Conservation (phyloP, 2,329 filamentous ascomycete species). For the Trichoderma koningiopsis region DNA sequence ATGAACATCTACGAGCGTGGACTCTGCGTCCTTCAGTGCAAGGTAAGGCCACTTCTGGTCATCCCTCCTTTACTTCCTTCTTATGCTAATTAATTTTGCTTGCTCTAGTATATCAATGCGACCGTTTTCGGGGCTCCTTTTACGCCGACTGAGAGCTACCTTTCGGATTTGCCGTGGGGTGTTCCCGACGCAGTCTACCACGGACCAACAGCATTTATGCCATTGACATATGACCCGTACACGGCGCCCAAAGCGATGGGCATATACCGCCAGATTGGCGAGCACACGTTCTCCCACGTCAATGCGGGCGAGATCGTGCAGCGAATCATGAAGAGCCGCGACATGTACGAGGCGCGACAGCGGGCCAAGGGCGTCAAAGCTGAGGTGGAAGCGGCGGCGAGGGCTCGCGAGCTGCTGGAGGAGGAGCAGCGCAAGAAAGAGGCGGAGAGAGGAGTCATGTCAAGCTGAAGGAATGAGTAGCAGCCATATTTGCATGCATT, state of each 20-base stretch:
- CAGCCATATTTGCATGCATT: background rate
- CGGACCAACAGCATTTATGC: constrained; percentile 92
- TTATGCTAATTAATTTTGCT: background rate
- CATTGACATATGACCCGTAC: constrained; percentile 78
- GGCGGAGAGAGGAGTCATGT: constrained; percentile 15
- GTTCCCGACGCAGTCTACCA: constrained; percentile 85
- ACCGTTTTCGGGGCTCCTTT: constrained; percentile 91
- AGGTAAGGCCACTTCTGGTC: constrained; percentile 57
- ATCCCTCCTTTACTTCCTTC: background rate
- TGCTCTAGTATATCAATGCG: constrained; percentile 74
- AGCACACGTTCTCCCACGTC: constrained; percentile 80
- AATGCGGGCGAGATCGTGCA: constrained; percentile 92
- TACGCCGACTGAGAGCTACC: constrained; percentile 76
- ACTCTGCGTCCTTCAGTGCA: constrained; percentile 92
- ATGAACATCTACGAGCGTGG: constrained; percentile 99
- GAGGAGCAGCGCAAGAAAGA: constrained; percentile 54
- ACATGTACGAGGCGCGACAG: constrained; percentile 89
- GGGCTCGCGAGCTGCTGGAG: constrained; percentile 63
- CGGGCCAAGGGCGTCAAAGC: constrained; percentile 87
- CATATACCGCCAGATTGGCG: constrained; percentile 77
- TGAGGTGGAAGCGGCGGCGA: constrained; percentile 68
- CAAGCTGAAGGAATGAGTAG: background rate
- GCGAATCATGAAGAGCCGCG: constrained; percentile 82
- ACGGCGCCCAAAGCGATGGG: constrained; percentile 76
- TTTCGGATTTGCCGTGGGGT: constrained; percentile 72